These are phyloP conservation scores for Didymella keratinophila DNA, from an alignment of 2,329 filamentous ascomycete genomes.

Conservation along the genomic window DNA sequence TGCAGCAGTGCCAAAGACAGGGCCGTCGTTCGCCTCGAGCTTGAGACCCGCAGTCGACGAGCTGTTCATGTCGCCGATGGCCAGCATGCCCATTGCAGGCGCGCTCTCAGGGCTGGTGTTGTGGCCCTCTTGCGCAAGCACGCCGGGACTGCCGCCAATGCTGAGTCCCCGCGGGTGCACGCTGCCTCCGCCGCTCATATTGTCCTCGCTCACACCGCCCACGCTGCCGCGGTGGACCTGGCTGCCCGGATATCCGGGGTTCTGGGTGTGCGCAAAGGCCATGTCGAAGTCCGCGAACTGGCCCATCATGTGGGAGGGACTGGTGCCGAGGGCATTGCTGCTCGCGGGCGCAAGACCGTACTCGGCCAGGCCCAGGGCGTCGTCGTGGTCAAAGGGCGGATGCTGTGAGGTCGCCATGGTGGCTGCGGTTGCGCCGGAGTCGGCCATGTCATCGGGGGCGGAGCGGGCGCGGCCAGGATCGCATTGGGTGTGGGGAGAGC, in stretches of 20 bases:
- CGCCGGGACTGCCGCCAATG: constrained; percentile 42
- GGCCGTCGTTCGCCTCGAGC: constrained; percentile 39
- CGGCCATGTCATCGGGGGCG: constrained; percentile 38
- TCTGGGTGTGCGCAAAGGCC: constrained; percentile 37
- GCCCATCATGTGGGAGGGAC: constrained; percentile 36
- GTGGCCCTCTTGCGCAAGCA: constrained; percentile 40
- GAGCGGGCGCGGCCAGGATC: constrained; percentile 24
- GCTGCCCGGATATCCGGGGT: constrained; percentile 25
- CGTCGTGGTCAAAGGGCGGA: constrained; percentile 43
- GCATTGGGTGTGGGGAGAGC: constrained; percentile 31
- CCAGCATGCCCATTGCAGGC: constrained; percentile 40
- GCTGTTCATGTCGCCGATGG: constrained; percentile 43
- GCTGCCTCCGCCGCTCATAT: constrained; percentile 38
- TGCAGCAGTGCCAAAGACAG: constrained; percentile 32
- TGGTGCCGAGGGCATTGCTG: constrained; percentile 22
- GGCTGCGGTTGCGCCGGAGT: constrained; percentile 37
- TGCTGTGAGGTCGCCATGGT: constrained; percentile 42
- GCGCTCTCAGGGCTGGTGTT: constrained; percentile 49
- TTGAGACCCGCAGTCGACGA: constrained; percentile 36
- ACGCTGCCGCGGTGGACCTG: constrained; percentile 43
- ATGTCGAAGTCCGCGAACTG: constrained; percentile 46
- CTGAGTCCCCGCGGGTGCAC: constrained; percentile 43
- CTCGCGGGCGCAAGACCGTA: constrained; percentile 44
- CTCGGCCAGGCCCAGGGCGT: constrained; percentile 46
- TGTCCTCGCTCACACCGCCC: constrained; percentile 42